phyloP scores from a whole-genome alignment of 176 grass and related monocot species.

The Ananas comosus region DNA sequence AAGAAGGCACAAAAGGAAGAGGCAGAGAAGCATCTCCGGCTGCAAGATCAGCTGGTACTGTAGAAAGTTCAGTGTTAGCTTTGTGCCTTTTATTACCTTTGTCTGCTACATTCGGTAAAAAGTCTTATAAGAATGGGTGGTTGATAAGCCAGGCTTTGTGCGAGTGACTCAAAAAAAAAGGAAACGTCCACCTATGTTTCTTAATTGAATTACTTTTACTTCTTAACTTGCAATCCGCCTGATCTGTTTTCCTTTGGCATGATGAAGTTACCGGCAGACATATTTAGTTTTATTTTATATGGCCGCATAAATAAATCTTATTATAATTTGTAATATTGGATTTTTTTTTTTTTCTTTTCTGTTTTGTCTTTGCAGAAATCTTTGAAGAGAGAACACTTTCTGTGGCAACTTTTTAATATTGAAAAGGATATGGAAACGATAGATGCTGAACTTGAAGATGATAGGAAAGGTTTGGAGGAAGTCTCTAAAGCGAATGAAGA shows the following conservation, averaged over 20 bases:
- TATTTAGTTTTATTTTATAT: neutral
- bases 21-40: conserved; percentile 74
- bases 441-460: conserved; percentile 64
- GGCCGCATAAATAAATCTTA: neutral
- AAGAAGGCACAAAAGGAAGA: conserved; percentile 97
- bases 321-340: conserved; percentile 1
- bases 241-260: neutral
- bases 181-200: too few species aligned
- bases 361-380: conserved; percentile 44
- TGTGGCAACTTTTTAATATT: conserved; percentile 88
- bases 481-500: conserved; percentile 51
- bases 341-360: neutral
- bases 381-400: conserved; percentile 71
- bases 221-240: too few species aligned
- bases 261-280: neutral
- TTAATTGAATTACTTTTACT: too few species aligned
- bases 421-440: conserved; percentile 67
- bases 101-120: neutral
- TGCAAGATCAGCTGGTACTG: conserved; percentile 70
- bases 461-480: conserved; percentile 53
- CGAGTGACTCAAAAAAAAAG: too few species aligned
- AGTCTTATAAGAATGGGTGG: neutral
- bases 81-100: neutral
- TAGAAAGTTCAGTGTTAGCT: neutral
- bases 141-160: too few species aligned